Base-by-base conservation (phyloP, 352 stramenopile species). In the Phytophthora citricola region DNA sequence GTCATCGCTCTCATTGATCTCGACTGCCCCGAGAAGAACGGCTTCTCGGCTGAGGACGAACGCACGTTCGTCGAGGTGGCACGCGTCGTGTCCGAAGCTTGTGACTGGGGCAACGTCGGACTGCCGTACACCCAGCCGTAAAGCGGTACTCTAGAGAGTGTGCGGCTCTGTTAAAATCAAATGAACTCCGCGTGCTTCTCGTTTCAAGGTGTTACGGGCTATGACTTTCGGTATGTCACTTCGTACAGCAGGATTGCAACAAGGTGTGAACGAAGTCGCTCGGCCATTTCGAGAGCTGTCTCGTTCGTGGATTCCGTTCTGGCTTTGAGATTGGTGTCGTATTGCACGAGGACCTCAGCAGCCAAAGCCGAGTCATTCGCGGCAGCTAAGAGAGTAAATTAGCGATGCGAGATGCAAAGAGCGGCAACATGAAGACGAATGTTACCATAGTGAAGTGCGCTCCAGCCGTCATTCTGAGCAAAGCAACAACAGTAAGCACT, bases 1-100 rank as follows among this genome's bases (percentile, higher is more conserved):
- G 75, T 93, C 34, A 50, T 93, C 27, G 87, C 84, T 17, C 81
- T 95, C 48, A 78, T 95, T 40, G 87, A 95, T 61, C 73, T 95
- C 11, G 87, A 95, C 68, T 93, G 87, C 44, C 87, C 87, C 4
- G 34, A 81, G 41, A 81, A 80, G 44, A 78, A 83, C 61, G 87
- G 87, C 0, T 94, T 94, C 73, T 89, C 82, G 12, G 76, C 66
- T 10, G 79, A 89, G 43, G 84, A 93, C 68, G 78, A 90, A 64
- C 82, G 82, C 48, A 81, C 78, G n/a, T 78, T 93, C 8, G 71
- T 83, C 14, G 61, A 87, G 52, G 81, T 91, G 41, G 80, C 80
- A 26, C 71, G 72, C 29, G 58, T 90, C 47, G 63, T 91, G 63
- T 71, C 84, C 15, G 71, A 83, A 49, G 75, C 73, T 24, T 90